These are phyloP conservation scores for Backusella mclennaniae DNA, from an alignment of 192 early-diverging fungal genomes.

Conservation along the genomic window DNA sequence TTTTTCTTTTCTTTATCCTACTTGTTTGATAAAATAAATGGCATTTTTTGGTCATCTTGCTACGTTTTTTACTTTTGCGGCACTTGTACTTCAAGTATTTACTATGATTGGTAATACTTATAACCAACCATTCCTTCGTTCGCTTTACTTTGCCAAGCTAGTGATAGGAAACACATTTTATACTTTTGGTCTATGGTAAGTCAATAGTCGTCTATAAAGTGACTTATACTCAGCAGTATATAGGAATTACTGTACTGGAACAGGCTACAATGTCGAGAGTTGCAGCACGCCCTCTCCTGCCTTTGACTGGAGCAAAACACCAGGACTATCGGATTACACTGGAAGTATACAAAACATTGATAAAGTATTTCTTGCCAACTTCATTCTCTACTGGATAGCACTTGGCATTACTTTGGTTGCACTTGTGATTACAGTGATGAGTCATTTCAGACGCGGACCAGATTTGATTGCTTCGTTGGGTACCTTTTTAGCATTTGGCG, in stretches of 20 bases:
- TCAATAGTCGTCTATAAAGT: background rate
- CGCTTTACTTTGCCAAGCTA: constrained; percentile 22
- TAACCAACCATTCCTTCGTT: constrained; percentile 22
- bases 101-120: constrained; percentile 29
- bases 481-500: constrained; percentile 14
- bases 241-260: constrained; percentile 29
- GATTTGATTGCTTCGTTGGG: constrained; percentile 20
- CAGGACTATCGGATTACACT: background rate
- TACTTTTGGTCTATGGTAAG: constrained; percentile 30
- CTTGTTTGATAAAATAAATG: background rate
- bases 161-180: background rate
- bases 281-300: background rate
- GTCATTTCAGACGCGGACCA: constrained; percentile 17
- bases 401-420: constrained; percentile 26
- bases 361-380: constrained; percentile 18
- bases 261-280: background rate
- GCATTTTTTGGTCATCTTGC: constrained; percentile 25
- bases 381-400: constrained; percentile 29
- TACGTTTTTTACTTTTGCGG: constrained; percentile 27
- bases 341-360: background rate
- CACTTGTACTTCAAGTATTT: constrained; percentile 28
- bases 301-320: background rate
- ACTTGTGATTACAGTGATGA: constrained; percentile 14
- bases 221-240: background rate
- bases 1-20: background rate